These are phyloP conservation scores for Fragilaria crotonensis DNA, from an alignment of 108 stramenopile species.

Conservation along the genomic window DNA sequence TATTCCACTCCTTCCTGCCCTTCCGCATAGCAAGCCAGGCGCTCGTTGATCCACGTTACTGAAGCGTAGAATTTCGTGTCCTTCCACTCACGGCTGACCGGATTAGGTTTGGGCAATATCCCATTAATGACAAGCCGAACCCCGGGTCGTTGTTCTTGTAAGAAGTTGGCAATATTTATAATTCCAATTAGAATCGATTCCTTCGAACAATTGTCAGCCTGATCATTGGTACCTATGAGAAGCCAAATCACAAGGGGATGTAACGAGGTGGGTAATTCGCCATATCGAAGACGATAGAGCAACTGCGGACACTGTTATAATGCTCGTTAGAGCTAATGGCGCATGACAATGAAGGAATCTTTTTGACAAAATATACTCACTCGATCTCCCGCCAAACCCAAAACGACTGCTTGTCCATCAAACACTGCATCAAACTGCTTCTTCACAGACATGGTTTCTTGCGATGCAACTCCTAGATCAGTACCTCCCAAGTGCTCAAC, in stretches of 20 bases:
- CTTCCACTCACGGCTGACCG: background rate
- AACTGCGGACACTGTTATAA: conserved; percentile 30
- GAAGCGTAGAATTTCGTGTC: background rate
- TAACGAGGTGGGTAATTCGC: conserved; percentile 41
- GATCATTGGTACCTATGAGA: conserved; percentile 62
- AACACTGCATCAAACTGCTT: conserved; percentile 28
- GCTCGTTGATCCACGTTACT: conserved; percentile 14
- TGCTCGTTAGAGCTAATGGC: background rate
- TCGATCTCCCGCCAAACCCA: conserved; percentile 34
- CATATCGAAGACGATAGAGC: conserved; percentile 46
- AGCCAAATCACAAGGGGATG: conserved; percentile 61
- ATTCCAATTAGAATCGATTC: conserved; percentile 49
- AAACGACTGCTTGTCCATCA: conserved; percentile 20
- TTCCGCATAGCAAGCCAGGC: conserved; percentile 22
- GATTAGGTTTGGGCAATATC: conserved; percentile 25
- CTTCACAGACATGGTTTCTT: conserved; percentile 2
- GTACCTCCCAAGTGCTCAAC: conserved; percentile 12
- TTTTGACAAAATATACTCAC: conserved; percentile 15
- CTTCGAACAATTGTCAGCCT: conserved; percentile 30
- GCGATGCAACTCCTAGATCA: conserved; percentile 1
- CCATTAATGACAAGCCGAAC: conserved; percentile 49
- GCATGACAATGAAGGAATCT: background rate
- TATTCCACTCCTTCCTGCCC: conserved; percentile 12
- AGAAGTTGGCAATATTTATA: conserved; percentile 37
- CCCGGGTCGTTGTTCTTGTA: conserved; percentile 24